Evolutionary conservation across 768 basidiomycete species (phyloP).

Genomic region (Ramaria sp.): DNA sequence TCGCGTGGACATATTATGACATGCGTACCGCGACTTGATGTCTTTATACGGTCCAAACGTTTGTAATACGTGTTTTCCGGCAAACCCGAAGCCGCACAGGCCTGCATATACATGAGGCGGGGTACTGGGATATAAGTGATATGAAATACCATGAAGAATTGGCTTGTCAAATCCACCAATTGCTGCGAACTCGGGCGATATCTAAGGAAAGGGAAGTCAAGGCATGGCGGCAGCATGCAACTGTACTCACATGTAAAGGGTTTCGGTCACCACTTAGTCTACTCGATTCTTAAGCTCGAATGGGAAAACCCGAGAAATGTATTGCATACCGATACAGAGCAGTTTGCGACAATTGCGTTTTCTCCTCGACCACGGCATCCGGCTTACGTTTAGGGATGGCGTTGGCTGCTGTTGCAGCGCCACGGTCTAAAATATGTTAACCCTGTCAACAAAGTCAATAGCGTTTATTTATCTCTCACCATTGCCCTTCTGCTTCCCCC

Average conservation of each 20-base stretch:
- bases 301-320: background rate
- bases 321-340: constrained; percentile 73
- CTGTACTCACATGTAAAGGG: constrained; percentile 64
- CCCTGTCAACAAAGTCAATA: background rate
- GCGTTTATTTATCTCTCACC: constrained; percentile 33
- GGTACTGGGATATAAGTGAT: background rate
- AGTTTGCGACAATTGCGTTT: constrained; percentile 72
- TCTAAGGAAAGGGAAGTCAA: constrained; percentile 30
- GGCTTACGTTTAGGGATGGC: constrained; percentile 71
- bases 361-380: constrained; percentile 82
- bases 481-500: constrained; percentile 74
- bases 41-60: constrained; percentile 77
- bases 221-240: background rate
- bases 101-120: constrained; percentile 26
- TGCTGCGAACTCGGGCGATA: constrained; percentile 86
- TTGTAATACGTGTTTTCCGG: constrained; percentile 87
- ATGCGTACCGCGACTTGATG: constrained; percentile 82
- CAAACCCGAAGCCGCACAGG: constrained; percentile 85
- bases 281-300: background rate
- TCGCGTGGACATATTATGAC: background rate
- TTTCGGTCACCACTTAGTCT: constrained; percentile 87
- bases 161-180: constrained; percentile 93
- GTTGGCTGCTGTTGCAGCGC: constrained; percentile 77
- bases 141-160: constrained; percentile 54
- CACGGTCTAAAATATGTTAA: constrained; percentile 53